phyloP scores from a whole-genome alignment of 148 eudicot species.

The Selenicereus undatus region DNA sequence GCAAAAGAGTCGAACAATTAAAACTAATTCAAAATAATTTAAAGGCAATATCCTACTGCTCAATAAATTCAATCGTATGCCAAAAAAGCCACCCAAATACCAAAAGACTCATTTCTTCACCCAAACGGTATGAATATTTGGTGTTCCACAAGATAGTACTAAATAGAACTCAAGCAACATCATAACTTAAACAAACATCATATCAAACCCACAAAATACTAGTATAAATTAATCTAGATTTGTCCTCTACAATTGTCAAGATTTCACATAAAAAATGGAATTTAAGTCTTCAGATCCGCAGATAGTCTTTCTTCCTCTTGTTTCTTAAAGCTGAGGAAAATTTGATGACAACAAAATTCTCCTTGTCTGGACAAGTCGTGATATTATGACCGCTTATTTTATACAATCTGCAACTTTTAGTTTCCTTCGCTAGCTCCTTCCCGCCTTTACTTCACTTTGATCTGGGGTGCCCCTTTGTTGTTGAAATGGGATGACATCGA shows the following conservation, averaged over 20 bases:
- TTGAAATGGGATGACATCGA: conserved; percentile 17
- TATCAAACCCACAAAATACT: no score
- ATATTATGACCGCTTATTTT: conserved; percentile 2
- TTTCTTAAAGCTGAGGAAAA: background rate
- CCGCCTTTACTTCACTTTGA: conserved; percentile 12
- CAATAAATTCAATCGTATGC: no score
- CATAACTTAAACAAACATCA: no score
- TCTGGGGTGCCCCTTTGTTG: conserved; percentile 19
- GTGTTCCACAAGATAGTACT: no score
- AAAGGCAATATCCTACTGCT: no score
- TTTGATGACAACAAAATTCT: background rate
- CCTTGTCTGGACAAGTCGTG: background rate
- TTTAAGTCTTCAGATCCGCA: background rate
- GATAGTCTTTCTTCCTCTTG: background rate
- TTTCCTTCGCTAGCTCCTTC: conserved; percentile 13
- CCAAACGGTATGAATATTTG: no score
- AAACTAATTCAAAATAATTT: no score
- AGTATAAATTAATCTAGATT: background rate
- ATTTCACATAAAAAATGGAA: background rate
- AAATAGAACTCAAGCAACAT: no score
- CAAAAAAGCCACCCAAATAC: no score
- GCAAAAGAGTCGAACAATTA: no score
- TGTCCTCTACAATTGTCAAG: background rate
- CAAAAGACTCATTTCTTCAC: no score
- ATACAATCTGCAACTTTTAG: conserved; percentile 4